These are phyloP conservation scores for Metschnikowia gelsemii DNA, from an alignment of 805 yeast genomes.

Conservation along the genomic window DNA sequence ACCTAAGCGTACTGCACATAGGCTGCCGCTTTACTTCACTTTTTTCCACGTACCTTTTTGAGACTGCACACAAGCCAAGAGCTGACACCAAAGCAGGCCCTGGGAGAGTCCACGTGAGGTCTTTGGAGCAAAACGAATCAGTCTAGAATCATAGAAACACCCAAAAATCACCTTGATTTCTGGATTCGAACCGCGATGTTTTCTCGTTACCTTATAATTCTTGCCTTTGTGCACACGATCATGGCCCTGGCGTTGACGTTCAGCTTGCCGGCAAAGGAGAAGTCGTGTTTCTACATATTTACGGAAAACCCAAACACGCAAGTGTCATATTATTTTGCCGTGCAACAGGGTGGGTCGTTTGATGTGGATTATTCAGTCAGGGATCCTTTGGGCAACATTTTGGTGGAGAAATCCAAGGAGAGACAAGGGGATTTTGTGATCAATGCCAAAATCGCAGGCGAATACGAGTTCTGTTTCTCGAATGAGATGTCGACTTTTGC, in stretches of 20 bases:
- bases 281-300: conserved; percentile 68
- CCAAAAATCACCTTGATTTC: too few relatives aligned
- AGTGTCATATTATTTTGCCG: conserved; percentile 79
- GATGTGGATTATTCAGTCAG: conserved; percentile 71
- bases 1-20: too few relatives aligned
- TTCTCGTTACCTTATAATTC: conserved; percentile 18
- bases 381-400: conserved; percentile 55
- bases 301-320: conserved; percentile 58
- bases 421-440: conserved; percentile 81
- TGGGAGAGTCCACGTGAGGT: too few relatives aligned
- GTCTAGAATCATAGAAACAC: too few relatives aligned
- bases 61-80: too few relatives aligned
- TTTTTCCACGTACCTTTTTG: too few relatives aligned
- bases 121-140: too few relatives aligned
- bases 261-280: conserved; percentile 71
- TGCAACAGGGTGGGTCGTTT: conserved; percentile 75
- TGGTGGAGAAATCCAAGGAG: conserved; percentile 57
- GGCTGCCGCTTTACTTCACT: too few relatives aligned
- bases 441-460: conserved; percentile 65
- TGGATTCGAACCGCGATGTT: conserved; percentile 14
- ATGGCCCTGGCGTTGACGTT: conserved; percentile 66
- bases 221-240: conserved; percentile 33
- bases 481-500: conserved; percentile 80
- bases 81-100: too few relatives aligned
- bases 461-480: conserved; percentile 83